These are phyloP conservation scores for Starmerella khaoyaiensis DNA, from an alignment of 805 yeast species.

Conservation along the genomic window DNA sequence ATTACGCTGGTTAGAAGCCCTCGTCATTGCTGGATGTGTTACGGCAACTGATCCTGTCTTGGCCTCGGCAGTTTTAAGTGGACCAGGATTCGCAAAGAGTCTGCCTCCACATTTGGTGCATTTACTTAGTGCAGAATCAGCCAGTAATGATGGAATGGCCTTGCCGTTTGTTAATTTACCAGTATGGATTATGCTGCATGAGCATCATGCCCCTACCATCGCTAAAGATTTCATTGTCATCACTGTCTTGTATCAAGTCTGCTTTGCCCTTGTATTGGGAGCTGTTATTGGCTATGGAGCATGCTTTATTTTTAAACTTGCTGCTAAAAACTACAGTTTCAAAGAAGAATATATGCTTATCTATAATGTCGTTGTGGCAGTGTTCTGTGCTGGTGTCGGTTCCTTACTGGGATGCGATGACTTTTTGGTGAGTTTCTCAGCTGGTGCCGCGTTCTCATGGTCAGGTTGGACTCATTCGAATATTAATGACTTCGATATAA, in stretches of 20 bases:
- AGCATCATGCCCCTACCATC: constrained; percentile 35
- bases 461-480: constrained; percentile 50
- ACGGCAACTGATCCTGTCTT: constrained; percentile 66
- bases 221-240: constrained; percentile 50
- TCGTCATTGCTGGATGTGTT: constrained; percentile 54
- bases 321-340: constrained; percentile 21
- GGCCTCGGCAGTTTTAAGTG: constrained; percentile 42
- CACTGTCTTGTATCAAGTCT: constrained; percentile 46
- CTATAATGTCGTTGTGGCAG: constrained; percentile 43
- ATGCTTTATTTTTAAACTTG: constrained; percentile 40
- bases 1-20: constrained; percentile 40
- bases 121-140: constrained; percentile 56
- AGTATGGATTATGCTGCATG: constrained; percentile 39
- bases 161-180: constrained; percentile 54
- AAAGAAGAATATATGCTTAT: constrained; percentile 29
- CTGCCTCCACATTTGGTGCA: constrained; percentile 48
- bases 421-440: constrained; percentile 56
- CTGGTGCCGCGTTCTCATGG: constrained; percentile 66
- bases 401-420: constrained; percentile 60
- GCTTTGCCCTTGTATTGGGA: constrained; percentile 39
- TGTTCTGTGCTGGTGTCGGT: constrained; percentile 48
- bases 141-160: constrained; percentile 55
- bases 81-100: constrained; percentile 57
- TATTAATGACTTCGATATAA: constrained; percentile 49
- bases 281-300: constrained; percentile 39